Conservation (phyloP, 2,329 filamentous ascomycete genomes). For the Colletotrichum cuscutae region DNA sequence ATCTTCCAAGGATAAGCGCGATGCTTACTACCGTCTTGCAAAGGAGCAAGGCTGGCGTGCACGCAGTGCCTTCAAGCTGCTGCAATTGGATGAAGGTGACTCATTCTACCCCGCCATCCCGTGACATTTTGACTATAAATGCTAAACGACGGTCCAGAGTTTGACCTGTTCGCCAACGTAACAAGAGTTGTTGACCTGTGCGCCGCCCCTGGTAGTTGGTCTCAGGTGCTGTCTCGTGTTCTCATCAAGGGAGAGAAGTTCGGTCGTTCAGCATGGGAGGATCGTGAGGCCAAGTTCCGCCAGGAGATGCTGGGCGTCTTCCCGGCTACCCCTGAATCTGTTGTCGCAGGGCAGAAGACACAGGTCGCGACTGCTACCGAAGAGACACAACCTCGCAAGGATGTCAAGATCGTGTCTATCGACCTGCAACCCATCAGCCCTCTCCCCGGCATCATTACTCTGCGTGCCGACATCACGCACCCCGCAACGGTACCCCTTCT, state of each 20-base stretch:
- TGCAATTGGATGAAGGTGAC: constrained; percentile 87
- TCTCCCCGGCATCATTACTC: constrained; percentile 88
- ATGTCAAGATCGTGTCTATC: constrained; percentile 95
- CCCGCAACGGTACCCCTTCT: constrained; percentile 93
- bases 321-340: constrained; percentile 35
- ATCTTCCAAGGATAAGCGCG: constrained; percentile 98
- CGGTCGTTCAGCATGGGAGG: constrained; percentile 86
- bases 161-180: constrained; percentile 91
- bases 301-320: constrained; percentile 69
- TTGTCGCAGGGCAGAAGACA: neutral
- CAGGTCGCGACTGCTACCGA: constrained; percentile 37
- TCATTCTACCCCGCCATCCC: constrained; percentile 14
- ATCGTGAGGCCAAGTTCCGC: constrained; percentile 76
- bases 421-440: constrained; percentile 97
- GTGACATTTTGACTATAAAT: neutral
- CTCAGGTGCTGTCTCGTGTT: constrained; percentile 92
- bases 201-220: constrained; percentile 96
- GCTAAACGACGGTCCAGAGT: constrained; percentile 66
- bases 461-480: constrained; percentile 97
- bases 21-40: constrained; percentile 96
- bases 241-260: constrained; percentile 95
- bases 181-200: constrained; percentile 95
- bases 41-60: constrained; percentile 99
- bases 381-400: constrained; percentile 61
- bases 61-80: constrained; percentile 93